These are phyloP conservation scores for Coemansia sp. DNA, from an alignment of 192 early-diverging fungal genomes.

Conservation along the genomic window DNA sequence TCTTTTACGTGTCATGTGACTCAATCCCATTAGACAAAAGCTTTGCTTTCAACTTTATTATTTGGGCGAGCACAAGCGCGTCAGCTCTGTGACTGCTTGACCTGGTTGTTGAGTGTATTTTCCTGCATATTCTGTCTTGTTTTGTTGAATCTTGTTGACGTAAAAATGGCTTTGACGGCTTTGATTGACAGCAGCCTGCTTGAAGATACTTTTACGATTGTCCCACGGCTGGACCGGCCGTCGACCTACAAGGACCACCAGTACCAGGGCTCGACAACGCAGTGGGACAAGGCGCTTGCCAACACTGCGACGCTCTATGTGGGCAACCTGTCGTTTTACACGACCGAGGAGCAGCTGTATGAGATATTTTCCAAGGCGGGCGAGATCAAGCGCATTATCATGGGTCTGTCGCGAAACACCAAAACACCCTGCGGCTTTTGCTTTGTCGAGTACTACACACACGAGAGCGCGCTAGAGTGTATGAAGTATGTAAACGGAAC, in stretches of 20 bases:
- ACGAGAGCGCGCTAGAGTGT: constrained; percentile 85
- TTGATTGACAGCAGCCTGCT: constrained; percentile 27
- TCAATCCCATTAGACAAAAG: not conserved
- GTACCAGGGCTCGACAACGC: constrained; percentile 57
- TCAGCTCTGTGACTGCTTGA: not conserved
- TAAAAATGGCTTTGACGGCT: not conserved
- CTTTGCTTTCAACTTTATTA: not conserved
- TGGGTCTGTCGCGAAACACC: constrained; percentile 90
- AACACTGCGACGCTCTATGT: constrained; percentile 86
- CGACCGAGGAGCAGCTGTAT: constrained; percentile 97
- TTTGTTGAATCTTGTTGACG: not conserved
- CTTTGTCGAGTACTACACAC: constrained; percentile 98
- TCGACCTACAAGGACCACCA: constrained; percentile 84
- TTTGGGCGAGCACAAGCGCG: not conserved
- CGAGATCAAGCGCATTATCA: constrained; percentile 98
- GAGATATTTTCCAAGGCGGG: constrained; percentile 94
- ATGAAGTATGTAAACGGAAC: constrained; percentile 93
- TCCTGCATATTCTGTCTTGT: constrained; percentile 1
- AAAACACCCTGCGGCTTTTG: constrained; percentile 99
- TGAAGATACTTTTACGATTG: constrained; percentile 55
- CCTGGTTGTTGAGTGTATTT: not conserved
- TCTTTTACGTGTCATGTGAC: not conserved
- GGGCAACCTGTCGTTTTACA: constrained; percentile 97
- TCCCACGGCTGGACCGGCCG: constrained; percentile 71
- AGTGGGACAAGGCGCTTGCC: constrained; percentile 37